Evolutionary conservation across 1,139 yeast species (phyloP).

Genomic region (Zygosaccharomyces sapae): DNA sequence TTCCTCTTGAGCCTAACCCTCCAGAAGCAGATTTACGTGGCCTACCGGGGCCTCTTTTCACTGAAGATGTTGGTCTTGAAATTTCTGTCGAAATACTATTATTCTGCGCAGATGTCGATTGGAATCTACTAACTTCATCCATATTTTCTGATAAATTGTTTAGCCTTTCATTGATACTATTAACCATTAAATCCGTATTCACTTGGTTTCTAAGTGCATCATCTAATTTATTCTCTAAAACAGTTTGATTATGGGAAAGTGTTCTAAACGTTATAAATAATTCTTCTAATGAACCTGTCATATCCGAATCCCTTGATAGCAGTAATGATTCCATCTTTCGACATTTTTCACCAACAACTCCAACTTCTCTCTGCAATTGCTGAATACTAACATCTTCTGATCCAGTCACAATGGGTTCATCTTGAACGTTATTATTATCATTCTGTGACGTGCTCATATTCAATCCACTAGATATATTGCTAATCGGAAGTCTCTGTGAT

Average conservation of each 20-base stretch:
- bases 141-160: conserved; percentile 14
- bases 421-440: neutral
- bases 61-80: conserved; percentile 13
- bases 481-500: neutral
- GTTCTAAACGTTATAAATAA: conserved; percentile 27
- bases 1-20: conserved; percentile 5
- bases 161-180: conserved; percentile 27
- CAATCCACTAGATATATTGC: neutral
- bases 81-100: conserved; percentile 4
- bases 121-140: neutral
- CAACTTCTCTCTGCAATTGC: conserved; percentile 6
- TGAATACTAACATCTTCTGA: conserved; percentile 1
- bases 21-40: conserved; percentile 30
- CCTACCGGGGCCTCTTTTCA: conserved; percentile 35
- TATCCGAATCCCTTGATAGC: conserved; percentile 14
- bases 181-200: conserved; percentile 36
- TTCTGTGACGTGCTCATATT: neutral
- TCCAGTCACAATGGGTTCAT: neutral
- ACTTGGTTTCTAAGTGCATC: conserved; percentile 36
- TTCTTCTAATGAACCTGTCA: conserved; percentile 17
- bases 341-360: conserved; percentile 11
- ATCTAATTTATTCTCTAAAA: conserved; percentile 35
- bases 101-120: conserved; percentile 4
- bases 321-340: conserved; percentile 14
- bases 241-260: conserved; percentile 33